These are phyloP conservation scores for Cystobasidiopsis lactophilus DNA, from an alignment of 768 basidiomycete species.

Conservation along the genomic window DNA sequence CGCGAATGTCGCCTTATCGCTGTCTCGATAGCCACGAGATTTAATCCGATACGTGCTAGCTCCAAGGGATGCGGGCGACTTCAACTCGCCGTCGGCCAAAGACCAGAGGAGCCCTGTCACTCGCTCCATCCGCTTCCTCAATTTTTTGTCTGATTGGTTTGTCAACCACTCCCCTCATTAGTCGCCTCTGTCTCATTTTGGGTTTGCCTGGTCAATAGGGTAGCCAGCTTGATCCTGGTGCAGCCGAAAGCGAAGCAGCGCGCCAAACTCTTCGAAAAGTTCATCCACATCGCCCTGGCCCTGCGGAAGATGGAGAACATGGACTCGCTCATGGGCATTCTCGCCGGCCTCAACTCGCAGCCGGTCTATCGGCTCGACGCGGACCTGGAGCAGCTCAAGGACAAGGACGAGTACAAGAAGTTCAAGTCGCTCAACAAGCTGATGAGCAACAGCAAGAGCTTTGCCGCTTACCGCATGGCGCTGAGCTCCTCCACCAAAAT, in stretches of 20 bases:
- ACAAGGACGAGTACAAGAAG: slow-evolving; percentile 42
- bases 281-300: slow-evolving; percentile 59
- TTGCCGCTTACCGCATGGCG: slow-evolving; percentile 76
- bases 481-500: slow-evolving; percentile 62
- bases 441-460: slow-evolving; percentile 55
- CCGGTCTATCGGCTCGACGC: slow-evolving; percentile 49
- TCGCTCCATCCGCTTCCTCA: slow-evolving; percentile 17
- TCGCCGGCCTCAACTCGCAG: slow-evolving; percentile 77
- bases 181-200: not conserved
- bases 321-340: slow-evolving; percentile 70
- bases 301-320: slow-evolving; percentile 76
- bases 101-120: slow-evolving; percentile 12
- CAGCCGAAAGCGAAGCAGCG: slow-evolving; percentile 56
- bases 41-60: slow-evolving; percentile 19
- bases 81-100: slow-evolving; percentile 3
- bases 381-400: slow-evolving; percentile 50
- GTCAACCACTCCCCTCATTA: too few relatives aligned
- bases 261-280: slow-evolving; percentile 64
- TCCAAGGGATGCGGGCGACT: slow-evolving; percentile 16
- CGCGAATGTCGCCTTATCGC: not conserved
- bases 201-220: slow-evolving; percentile 29
- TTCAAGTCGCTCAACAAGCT: slow-evolving; percentile 66
- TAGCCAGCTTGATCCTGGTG: slow-evolving; percentile 68
- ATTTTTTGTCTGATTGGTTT: slow-evolving; percentile 14
- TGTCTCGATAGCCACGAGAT: slow-evolving; percentile 20